Evolutionary conservation across 2,329 filamentous ascomycete species (phyloP).

Genomic region (Xylariaceae sp.): DNA sequence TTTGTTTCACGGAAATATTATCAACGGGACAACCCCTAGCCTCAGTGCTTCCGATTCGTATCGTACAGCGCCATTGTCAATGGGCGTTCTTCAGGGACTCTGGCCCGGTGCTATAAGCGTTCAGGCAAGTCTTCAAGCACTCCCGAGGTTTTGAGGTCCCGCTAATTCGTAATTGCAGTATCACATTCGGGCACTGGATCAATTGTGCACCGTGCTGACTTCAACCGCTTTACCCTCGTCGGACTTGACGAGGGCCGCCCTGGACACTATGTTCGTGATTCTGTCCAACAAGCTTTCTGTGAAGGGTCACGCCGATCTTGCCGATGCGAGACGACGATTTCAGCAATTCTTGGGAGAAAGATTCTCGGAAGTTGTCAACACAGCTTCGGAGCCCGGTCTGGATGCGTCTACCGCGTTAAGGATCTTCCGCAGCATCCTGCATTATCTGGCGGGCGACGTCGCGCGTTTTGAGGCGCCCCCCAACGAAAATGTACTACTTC

Average conservation of each 20-base stretch:
- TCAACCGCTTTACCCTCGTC: constrained; percentile 8
- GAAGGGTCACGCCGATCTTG: constrained; percentile 4
- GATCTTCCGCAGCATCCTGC: constrained; percentile 21
- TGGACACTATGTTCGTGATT: constrained; percentile 18
- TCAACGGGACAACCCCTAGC: neutral
- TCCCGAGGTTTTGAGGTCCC: too few species aligned
- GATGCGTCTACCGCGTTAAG: constrained; percentile 6
- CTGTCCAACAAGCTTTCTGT: constrained; percentile 21
- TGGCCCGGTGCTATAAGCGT: constrained; percentile 15
- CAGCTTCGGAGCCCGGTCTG: neutral
- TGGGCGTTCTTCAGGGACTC: constrained; percentile 24
- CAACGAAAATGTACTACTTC: constrained; percentile 15
- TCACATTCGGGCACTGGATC: constrained; percentile 10
- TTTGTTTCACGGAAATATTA: constrained; percentile 14
- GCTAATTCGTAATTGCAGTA: constrained; percentile 13
- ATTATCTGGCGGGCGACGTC: constrained; percentile 24
- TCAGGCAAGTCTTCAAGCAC: constrained; percentile 19
- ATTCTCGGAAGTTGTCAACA: neutral
- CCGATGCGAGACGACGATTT: constrained; percentile 6
- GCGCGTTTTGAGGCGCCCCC: constrained; percentile 14
- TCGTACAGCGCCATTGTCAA: constrained; percentile 21
- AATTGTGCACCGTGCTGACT: constrained; percentile 11
- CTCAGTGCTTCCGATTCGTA: constrained; percentile 15
- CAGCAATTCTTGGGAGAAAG: constrained; percentile 9
- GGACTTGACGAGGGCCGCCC: constrained; percentile 15